Conservation (phyloP, 257 asterid species). For the Solanum appendiculatum region DNA sequence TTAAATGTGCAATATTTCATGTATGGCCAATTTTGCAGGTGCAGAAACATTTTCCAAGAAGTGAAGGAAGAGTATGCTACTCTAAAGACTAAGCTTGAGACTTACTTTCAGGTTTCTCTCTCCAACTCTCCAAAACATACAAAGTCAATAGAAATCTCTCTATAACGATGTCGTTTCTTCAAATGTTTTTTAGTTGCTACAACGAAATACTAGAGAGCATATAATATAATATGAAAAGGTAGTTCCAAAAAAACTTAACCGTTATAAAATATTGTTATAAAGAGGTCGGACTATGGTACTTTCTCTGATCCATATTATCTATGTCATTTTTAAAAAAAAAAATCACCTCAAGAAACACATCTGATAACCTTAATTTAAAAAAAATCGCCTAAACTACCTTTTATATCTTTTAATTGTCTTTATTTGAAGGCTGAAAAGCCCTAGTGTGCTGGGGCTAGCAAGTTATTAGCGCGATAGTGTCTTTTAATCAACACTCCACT, state of each 20-base stretch:
- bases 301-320: neutral
- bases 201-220: neutral
- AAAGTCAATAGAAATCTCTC: neutral
- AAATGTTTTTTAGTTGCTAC: neutral
- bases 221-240: neutral
- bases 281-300: neutral
- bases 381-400: neutral
- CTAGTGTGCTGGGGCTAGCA: neutral
- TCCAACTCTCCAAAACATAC: neutral
- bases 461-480: neutral
- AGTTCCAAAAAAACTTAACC: neutral
- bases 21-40: slow-evolving; percentile 23
- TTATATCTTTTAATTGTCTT: no score
- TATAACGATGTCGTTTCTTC: neutral
- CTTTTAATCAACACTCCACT: neutral
- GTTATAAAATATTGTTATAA: neutral
- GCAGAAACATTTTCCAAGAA: slow-evolving; percentile 44
- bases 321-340: neutral
- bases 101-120: slow-evolving; percentile 48
- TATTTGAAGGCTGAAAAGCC: neutral
- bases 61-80: slow-evolving; percentile 55
- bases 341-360: neutral
- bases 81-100: slow-evolving; percentile 58
- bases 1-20: neutral
- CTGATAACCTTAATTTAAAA: neutral